phyloP scores from a whole-genome alignment of 1,139 yeast species.

The Scheffersomyces stambukii region DNA sequence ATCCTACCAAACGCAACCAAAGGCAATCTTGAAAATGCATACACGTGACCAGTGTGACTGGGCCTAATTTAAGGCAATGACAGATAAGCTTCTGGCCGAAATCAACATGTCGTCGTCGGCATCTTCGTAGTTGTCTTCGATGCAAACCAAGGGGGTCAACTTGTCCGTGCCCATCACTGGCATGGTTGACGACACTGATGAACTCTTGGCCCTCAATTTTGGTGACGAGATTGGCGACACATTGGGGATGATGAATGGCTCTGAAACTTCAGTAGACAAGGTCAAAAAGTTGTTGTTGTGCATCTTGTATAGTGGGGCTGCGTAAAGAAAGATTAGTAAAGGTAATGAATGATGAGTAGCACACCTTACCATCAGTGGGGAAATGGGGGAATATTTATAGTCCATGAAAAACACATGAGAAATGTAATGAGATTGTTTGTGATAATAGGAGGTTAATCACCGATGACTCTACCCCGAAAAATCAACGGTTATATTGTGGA shows the following conservation, averaged over 20 bases:
- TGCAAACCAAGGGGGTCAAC: constrained; percentile 8
- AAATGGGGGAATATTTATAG: neutral
- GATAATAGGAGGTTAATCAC: too few relatives aligned
- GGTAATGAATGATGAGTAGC: constrained; percentile 4
- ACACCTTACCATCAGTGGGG: neutral
- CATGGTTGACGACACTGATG: constrained; percentile 4
- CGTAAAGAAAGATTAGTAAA: too few relatives aligned
- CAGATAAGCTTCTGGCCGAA: constrained; percentile 8
- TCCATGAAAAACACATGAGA: constrained; percentile 4
- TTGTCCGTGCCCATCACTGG: constrained; percentile 9
- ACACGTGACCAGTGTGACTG: too few relatives aligned
- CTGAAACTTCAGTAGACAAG: constrained; percentile 51
- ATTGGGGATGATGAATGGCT: constrained; percentile 63
- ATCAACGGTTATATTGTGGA: too few relatives aligned
- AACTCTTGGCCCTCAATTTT: constrained; percentile 15
- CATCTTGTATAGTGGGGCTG: too few relatives aligned
- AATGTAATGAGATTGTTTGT: too few relatives aligned
- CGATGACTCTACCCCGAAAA: too few relatives aligned
- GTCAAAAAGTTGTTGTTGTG: constrained; percentile 22
- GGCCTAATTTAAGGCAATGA: constrained; percentile 8
- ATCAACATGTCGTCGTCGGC: constrained; percentile 8
- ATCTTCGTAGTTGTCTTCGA: constrained; percentile 5
- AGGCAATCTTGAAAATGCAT: too few relatives aligned
- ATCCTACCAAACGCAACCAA: too few relatives aligned
- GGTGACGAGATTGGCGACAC: constrained; percentile 57